Percentiles rank a stretch among this genome's conserved stretches.
phyloP scores from a whole-genome alignment of 2,329 filamentous ascomycete species.

The Pseudocercospora musae region DNA sequence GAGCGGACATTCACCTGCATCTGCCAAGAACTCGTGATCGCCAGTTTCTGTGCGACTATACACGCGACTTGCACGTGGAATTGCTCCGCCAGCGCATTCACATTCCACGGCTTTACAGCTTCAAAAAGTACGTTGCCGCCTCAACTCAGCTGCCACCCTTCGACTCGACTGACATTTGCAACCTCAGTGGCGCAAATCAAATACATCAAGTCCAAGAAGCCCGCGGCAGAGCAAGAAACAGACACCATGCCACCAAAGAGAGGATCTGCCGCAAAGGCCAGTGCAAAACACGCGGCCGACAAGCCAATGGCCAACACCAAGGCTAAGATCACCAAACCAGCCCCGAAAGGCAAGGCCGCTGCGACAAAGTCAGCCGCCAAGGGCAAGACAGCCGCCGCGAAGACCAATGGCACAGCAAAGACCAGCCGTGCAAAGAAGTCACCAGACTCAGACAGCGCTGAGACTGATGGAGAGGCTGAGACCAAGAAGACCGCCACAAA shows the following conservation, averaged over 20 bases:
- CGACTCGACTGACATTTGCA: not conserved
- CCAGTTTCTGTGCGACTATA: not conserved
- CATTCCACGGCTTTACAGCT: constrained; percentile 6
- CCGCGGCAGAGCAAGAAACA: constrained; percentile 14
- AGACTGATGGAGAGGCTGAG: constrained; percentile 15
- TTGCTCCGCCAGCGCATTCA: constrained; percentile 6
- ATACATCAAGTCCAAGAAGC: constrained; percentile 29
- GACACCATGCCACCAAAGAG: constrained; percentile 24
- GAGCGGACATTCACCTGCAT: not conserved
- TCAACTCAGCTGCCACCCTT: not conserved
- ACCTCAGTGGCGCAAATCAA: constrained; percentile 31
- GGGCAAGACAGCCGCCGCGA: constrained; percentile 14
- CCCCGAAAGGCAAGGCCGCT: constrained; percentile 12
- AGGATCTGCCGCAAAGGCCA: constrained; percentile 15
- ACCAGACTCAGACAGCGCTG: constrained; percentile 5
- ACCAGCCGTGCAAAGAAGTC: constrained; percentile 17
- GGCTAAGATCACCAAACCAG: constrained; percentile 28
- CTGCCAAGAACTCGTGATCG: not conserved
- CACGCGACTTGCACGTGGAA: constrained; percentile 5
- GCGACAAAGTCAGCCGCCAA: constrained; percentile 18
- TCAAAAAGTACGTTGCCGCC: constrained; percentile 7
- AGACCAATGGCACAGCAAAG: constrained; percentile 29
- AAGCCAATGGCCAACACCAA: constrained; percentile 32
- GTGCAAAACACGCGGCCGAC: constrained; percentile 6
- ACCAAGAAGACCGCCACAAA: constrained; percentile 15